Evolutionary conservation across 495 filamentous ascomycete genomes (phyloP).

Genomic region (Xylaria acuta): DNA sequence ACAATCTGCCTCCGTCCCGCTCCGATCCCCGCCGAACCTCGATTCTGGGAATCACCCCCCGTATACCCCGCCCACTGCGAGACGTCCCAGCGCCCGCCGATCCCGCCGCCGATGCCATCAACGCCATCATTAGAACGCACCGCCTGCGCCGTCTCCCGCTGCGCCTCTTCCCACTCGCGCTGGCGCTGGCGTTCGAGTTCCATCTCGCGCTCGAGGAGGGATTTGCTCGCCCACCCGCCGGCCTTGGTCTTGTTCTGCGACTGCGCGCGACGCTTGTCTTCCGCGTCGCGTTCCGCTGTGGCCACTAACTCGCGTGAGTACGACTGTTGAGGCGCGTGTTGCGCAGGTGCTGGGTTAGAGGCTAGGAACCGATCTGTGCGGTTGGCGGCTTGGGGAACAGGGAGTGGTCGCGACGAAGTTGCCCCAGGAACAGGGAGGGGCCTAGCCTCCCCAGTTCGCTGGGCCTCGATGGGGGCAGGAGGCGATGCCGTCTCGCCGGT

Average conservation of each 20-base stretch:
- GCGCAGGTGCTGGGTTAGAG: slow-evolving; percentile 47
- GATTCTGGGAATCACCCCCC: slow-evolving; percentile 85
- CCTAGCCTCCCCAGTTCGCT: slow-evolving; percentile 47
- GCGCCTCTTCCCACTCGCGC: slow-evolving; percentile 92
- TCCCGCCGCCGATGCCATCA: slow-evolving; percentile 60
- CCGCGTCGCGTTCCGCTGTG: slow-evolving; percentile 69
- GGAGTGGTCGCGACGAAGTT: slow-evolving; percentile 39
- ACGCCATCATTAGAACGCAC: slow-evolving; percentile 56
- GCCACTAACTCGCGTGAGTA: slow-evolving; percentile 65
- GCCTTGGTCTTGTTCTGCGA: slow-evolving; percentile 74
- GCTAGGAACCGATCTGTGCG: slow-evolving; percentile 54
- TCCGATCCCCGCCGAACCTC: slow-evolving; percentile 71
- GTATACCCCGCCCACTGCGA: slow-evolving; percentile 84
- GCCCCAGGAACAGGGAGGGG: slow-evolving; percentile 39
- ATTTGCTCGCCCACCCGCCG: slow-evolving; percentile 78
- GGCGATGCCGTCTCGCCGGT: slow-evolving; percentile 42
- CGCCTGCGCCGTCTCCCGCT: slow-evolving; percentile 70
- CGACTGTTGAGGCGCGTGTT: slow-evolving; percentile 43
- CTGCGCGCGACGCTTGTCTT: slow-evolving; percentile 68
- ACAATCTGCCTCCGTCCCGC: slow-evolving; percentile 83
- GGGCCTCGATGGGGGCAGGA: slow-evolving; percentile 40
- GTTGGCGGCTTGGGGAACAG: slow-evolving; percentile 43
- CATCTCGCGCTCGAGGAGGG: slow-evolving; percentile 92
- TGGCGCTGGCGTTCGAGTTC: slow-evolving; percentile 93
- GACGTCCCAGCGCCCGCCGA: slow-evolving; percentile 79